Evolutionary conservation across 108 stramenopile genomes (phyloP).

Genomic region (Nannochloropsis oceanica): DNA sequence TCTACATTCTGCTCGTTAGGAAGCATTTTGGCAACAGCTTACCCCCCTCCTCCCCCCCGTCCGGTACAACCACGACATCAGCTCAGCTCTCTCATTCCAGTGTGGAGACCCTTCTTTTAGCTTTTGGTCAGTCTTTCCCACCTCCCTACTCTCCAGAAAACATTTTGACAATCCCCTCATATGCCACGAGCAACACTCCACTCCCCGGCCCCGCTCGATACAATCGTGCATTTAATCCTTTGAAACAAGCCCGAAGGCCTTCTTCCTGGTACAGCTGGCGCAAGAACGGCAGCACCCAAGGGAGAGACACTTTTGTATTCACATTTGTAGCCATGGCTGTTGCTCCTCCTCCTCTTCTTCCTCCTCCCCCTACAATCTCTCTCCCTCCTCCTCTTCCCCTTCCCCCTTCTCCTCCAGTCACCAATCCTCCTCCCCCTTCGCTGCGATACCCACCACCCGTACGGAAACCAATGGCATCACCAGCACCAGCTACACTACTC

Average conservation of each 20-base stretch:
- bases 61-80: too few relatives aligned
- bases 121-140: too few relatives aligned
- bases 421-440: too few relatives aligned
- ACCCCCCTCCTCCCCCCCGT: too few relatives aligned
- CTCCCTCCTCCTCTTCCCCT: not conserved
- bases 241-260: not conserved
- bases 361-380: not conserved
- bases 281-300: not conserved
- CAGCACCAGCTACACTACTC: not conserved
- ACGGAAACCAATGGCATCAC: too few relatives aligned
- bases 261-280: not conserved
- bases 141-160: not conserved
- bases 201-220: not conserved
- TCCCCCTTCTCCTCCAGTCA: not conserved
- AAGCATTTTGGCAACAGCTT: too few relatives aligned
- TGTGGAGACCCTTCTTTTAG: too few relatives aligned
- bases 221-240: not conserved
- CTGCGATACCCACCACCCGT: too few relatives aligned
- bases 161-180: not conserved
- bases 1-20: too few relatives aligned
- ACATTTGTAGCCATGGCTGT: too few relatives aligned
- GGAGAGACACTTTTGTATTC: not conserved
- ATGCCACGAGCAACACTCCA: not conserved
- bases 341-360: not conserved
- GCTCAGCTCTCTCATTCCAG: too few relatives aligned